Evolutionary conservation across 768 basidiomycete genomes (phyloP).

Genomic region (Sporobolomyces phaffii): DNA sequence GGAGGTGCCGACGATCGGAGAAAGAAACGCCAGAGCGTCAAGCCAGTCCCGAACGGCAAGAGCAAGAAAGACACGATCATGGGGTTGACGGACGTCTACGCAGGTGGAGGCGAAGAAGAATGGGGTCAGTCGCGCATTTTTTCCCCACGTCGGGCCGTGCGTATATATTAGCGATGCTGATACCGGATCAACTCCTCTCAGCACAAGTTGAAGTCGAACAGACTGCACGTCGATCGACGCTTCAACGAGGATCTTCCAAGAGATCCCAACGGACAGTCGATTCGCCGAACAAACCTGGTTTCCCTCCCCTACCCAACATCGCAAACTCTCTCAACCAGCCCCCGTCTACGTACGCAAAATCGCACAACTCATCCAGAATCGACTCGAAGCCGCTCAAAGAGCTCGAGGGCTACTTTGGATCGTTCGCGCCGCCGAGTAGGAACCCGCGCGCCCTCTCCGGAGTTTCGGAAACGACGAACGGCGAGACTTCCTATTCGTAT

Average conservation of each 20-base stretch:
- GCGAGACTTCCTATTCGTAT: conserved; percentile 10
- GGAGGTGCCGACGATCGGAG: not conserved
- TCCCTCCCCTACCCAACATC: not conserved
- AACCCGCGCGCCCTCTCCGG: not conserved
- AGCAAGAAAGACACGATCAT: conserved; percentile 36
- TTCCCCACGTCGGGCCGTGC: no score
- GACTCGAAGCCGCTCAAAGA: conserved; percentile 35
- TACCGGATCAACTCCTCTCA: no score
- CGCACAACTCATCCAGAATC: conserved; percentile 20
- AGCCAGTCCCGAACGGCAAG: not conserved
- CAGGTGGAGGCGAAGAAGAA: conserved; percentile 3
- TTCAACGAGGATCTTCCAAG: not conserved
- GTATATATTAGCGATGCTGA: no score
- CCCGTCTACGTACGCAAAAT: not conserved
- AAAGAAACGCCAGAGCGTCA: conserved; percentile 15
- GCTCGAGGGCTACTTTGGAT: conserved; percentile 24
- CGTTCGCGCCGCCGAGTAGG: conserved; percentile 2
- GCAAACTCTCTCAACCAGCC: not conserved
- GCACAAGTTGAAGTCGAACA: conserved; percentile 4
- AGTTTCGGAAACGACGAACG: conserved; percentile 6
- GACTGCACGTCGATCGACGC: not conserved
- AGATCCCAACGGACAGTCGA: conserved; percentile 8
- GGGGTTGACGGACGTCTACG: conserved; percentile 30
- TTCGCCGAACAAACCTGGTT: not conserved
- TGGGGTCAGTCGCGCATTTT: no score